These are phyloP conservation scores for Termitomyces sp. DNA, from an alignment of 768 basidiomycete genomes.

Conservation along the genomic window DNA sequence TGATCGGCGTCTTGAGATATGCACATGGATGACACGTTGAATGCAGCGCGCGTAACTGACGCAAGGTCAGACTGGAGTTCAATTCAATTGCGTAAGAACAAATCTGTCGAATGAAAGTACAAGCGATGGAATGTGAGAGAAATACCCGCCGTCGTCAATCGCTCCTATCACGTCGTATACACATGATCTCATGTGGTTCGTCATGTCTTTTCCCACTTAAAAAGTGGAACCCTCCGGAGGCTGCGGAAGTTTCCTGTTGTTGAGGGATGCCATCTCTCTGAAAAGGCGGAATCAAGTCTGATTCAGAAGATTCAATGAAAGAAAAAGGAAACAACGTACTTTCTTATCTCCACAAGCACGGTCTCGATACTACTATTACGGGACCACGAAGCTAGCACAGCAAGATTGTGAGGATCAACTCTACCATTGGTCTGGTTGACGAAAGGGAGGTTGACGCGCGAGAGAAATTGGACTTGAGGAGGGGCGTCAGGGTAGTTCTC, in stretches of 20 bases:
- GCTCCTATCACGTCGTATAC: not conserved
- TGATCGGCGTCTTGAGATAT: too few species aligned
- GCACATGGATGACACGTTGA: too few species aligned
- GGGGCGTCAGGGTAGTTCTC: conserved; percentile 69
- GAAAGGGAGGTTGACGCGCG: conserved; percentile 90
- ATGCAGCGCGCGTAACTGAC: too few species aligned
- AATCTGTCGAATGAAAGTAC: conserved; percentile 5
- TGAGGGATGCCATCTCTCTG: conserved; percentile 92
- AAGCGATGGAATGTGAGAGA: not conserved
- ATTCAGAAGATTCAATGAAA: not conserved
- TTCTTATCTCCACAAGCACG: conserved; percentile 88
- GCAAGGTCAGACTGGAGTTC: not conserved
- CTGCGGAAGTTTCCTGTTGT: conserved; percentile 92
- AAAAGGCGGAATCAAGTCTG: not conserved
- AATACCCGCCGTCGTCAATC: not conserved
- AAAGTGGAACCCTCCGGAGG: conserved; percentile 85
- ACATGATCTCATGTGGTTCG: not conserved
- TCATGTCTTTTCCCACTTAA: conserved; percentile 18
- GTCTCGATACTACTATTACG: conserved; percentile 79
- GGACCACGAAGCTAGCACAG: conserved; percentile 72
- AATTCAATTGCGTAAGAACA: not conserved
- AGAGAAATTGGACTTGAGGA: conserved; percentile 81
- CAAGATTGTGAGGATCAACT: conserved; percentile 70
- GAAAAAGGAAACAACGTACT: conserved; percentile 61
- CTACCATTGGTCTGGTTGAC: conserved; percentile 71